A percentile compares a stretch with the other conserved stretches of the same genome.
These are phyloP conservation scores for Calycina herbarum DNA, from an alignment of 2,329 filamentous ascomycete species.

Conservation along the genomic window DNA sequence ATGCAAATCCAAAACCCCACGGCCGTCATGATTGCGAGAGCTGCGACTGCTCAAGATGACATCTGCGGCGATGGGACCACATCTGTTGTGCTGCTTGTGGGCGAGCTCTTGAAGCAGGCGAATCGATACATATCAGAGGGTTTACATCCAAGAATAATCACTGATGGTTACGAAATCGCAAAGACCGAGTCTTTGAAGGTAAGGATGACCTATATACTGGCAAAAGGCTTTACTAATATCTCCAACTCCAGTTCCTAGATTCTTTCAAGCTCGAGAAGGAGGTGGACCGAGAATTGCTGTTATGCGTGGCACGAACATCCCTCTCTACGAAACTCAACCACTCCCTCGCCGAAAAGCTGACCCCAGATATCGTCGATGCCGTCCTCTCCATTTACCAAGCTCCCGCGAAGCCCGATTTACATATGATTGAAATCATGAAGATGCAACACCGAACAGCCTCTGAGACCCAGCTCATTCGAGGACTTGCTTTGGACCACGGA, in stretches of 20 bases:
- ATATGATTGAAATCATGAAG: constrained; percentile 99
- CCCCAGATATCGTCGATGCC: constrained; percentile 92
- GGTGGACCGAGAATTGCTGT: constrained; percentile 88
- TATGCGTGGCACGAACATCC: constrained; percentile 91
- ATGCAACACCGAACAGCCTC: constrained; percentile 98
- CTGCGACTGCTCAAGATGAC: constrained; percentile 96
- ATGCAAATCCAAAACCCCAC: constrained; percentile 99
- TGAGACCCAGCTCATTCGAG: constrained; percentile 93
- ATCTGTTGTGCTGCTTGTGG: constrained; percentile 90
- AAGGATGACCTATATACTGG: constrained; percentile 5
- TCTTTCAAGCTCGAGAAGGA: constrained; percentile 85
- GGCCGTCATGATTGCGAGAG: constrained; percentile 78
- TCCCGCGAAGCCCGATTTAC: constrained; percentile 89
- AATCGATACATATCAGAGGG: constrained; percentile 95
- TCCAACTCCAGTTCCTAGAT: constrained; percentile 73
- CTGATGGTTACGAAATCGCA: constrained; percentile 95
- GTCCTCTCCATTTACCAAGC: constrained; percentile 91
- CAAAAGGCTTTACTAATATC: constrained; percentile 19
- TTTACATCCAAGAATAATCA: constrained; percentile 94
- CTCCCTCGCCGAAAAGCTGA: constrained; percentile 85
- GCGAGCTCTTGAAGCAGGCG: constrained; percentile 96
- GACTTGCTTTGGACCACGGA: constrained; percentile 90
- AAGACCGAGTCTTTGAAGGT: constrained; percentile 91
- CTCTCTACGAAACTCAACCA: constrained; percentile 93
- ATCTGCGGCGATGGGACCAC: constrained; percentile 98